A percentile compares a stretch with the other conserved stretches of the same genome.
These are phyloP conservation scores for Ilex aquifolium DNA, from an alignment of 257 asterid species.

Conservation along the genomic window DNA sequence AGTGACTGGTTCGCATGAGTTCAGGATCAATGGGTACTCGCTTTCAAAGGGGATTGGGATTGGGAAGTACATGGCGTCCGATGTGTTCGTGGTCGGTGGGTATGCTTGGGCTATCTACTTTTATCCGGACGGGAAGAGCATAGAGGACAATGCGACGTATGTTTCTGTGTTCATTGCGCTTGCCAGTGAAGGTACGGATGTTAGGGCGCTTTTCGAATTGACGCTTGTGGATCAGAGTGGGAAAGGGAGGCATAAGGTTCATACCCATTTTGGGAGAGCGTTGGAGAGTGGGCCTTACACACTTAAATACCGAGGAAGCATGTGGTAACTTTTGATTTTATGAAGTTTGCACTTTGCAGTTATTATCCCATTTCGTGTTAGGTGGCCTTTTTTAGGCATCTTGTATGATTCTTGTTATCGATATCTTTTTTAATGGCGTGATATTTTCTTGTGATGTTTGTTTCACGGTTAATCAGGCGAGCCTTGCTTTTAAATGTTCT, in stretches of 20 bases:
- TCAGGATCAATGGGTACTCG: constrained; percentile 79
- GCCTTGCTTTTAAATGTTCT: too few relatives aligned
- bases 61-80: constrained; percentile 83
- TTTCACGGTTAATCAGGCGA: too few relatives aligned
- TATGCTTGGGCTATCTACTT: constrained; percentile 88
- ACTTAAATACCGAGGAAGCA: constrained; percentile 88
- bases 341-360: too few relatives aligned
- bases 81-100: constrained; percentile 85
- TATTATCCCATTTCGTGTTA: too few relatives aligned
- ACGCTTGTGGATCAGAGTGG: constrained; percentile 92
- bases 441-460: too few relatives aligned
- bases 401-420: too few relatives aligned
- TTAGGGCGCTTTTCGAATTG: constrained; percentile 87
- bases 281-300: constrained; percentile 95
- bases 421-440: too few relatives aligned
- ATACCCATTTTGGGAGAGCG: constrained; percentile 90
- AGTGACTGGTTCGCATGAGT: constrained; percentile 76
- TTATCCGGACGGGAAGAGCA: constrained; percentile 92
- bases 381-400: too few relatives aligned
- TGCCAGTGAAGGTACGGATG: constrained; percentile 84
- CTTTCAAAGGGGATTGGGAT: constrained; percentile 79
- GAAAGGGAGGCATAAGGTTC: constrained; percentile 86
- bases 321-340: constrained; percentile 61
- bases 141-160: constrained; percentile 74
- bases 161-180: constrained; percentile 81